These are phyloP conservation scores for Tulasnella sp. DNA, from an alignment of 768 basidiomycete species.

Conservation along the genomic window DNA sequence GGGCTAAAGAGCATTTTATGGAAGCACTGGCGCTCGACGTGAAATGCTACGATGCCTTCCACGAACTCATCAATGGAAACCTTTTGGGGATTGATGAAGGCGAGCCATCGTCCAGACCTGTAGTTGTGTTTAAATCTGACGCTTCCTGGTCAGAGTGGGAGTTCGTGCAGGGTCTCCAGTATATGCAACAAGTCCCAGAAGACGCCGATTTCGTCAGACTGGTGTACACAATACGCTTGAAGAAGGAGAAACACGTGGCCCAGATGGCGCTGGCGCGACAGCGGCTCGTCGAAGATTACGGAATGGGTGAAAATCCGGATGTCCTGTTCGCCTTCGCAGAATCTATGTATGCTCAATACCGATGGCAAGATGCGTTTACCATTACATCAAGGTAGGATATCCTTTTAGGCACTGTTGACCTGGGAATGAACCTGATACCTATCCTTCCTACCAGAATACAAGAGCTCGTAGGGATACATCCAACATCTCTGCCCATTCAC, in stretches of 20 bases:
- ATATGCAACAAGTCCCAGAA: slow-evolving; percentile 68
- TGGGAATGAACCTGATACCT: background rate
- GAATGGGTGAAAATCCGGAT: slow-evolving; percentile 83
- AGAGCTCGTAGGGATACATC: slow-evolving; percentile 72
- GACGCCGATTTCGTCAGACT: slow-evolving; percentile 87
- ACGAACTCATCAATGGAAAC: slow-evolving; percentile 78
- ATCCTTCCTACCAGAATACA: slow-evolving; percentile 49
- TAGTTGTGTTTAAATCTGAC: slow-evolving; percentile 7
- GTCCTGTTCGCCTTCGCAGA: slow-evolving; percentile 86
- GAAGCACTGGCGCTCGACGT: slow-evolving; percentile 91
- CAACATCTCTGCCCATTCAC: slow-evolving; percentile 83
- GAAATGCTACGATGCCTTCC: slow-evolving; percentile 94
- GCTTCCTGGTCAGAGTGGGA: slow-evolving; percentile 67
- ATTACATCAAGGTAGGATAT: slow-evolving; percentile 39
- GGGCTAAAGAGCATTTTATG: slow-evolving; percentile 91
- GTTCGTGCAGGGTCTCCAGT: slow-evolving; percentile 77
- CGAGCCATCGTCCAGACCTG: slow-evolving; percentile 21
- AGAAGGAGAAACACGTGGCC: slow-evolving; percentile 75
- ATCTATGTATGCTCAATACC: slow-evolving; percentile 72
- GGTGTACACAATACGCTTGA: slow-evolving; percentile 82
- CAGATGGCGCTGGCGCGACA: slow-evolving; percentile 75
- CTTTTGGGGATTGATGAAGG: slow-evolving; percentile 98
- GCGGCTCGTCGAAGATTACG: slow-evolving; percentile 71
- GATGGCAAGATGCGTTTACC: slow-evolving; percentile 89
- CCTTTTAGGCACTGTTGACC: slow-evolving; percentile 39